Base-by-base conservation (phyloP, 2,329 filamentous ascomycete species). In the Paraphoma sp. region DNA sequence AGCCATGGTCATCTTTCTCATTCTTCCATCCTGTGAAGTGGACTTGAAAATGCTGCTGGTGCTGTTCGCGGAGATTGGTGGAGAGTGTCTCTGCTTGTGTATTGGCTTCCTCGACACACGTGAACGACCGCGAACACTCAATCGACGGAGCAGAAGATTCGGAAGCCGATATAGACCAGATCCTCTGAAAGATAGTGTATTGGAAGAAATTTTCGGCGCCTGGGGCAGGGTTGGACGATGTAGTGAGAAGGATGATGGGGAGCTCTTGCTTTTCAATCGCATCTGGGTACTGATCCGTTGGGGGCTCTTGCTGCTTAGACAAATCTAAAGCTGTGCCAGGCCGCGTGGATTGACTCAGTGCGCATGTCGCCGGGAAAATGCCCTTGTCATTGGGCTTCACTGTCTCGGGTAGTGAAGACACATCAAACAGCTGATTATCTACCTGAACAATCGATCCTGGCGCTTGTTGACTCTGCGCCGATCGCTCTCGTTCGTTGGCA, bases 141-240 rank as follows among this genome's bases (percentile, higher is more conserved):
- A 60, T 59, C 9, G 43, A 53, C 1, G 47, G 45, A 3, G 18
- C 5, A 30, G 51, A 29, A 6, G 47, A 9, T 43, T 56, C 64
- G 17, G 28, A 31, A 1, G 51, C 53, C 12, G 30, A 14, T 16
- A 38, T 42, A 6, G 38, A 46, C 63, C 66, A 68, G 0, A 56
- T n/a, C 14, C 59, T 67, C 17, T 69, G 60, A 9, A 58, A 60
- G 8, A 70, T 36, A 0, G 60, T 56, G 50, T 70, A 72, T 23
- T 71, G 65, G 16, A 70, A 70, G 44, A 67, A 71, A 4, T 65
- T 51, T n/a, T 67, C 59, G 28, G 63, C 57, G 28, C 49, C 46
- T 16, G 43, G 16, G 23, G 45, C 42, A 18, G 41, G 12, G 4
- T 29, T 11, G 6, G 30, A 10, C 14, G 47, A 31, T 23, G 30